phyloP scores from a whole-genome alignment of 2,329 filamentous ascomycete genomes.

The Myriangium duriaei region DNA sequence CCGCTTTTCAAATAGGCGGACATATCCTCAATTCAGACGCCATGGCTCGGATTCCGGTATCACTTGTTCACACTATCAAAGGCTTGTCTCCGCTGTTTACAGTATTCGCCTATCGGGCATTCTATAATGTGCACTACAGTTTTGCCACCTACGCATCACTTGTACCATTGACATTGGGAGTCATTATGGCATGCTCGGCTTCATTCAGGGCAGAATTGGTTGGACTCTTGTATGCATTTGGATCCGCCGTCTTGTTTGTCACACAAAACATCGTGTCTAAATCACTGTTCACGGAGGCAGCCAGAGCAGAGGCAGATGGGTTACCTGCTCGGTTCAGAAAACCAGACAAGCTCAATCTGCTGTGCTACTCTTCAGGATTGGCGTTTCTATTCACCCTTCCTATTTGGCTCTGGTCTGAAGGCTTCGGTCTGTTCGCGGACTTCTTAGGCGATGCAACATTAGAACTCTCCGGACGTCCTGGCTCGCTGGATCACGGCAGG shows the following conservation, averaged over 20 bases:
- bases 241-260: slow-evolving; percentile 89
- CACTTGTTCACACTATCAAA: slow-evolving; percentile 96
- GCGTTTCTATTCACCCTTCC: slow-evolving; percentile 80
- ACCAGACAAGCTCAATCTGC: slow-evolving; percentile 88
- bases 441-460: slow-evolving; percentile 72
- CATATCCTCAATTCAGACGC: slow-evolving; percentile 91
- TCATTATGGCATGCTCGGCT: slow-evolving; percentile 89
- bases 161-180: slow-evolving; percentile 79
- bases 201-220: slow-evolving; percentile 65
- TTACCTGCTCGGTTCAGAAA: slow-evolving; percentile 56
- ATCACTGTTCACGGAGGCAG: slow-evolving; percentile 89
- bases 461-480: slow-evolving; percentile 62
- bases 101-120: slow-evolving; percentile 77
- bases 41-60: slow-evolving; percentile 89
- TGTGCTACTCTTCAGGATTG: slow-evolving; percentile 92
- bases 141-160: slow-evolving; percentile 66
- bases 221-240: slow-evolving; percentile 78
- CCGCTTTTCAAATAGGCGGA: slow-evolving; percentile 82
- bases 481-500: slow-evolving; percentile 51
- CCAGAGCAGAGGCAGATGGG: slow-evolving; percentile 65
- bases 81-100: slow-evolving; percentile 92
- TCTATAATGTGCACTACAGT: slow-evolving; percentile 83
- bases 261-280: slow-evolving; percentile 99
- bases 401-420: slow-evolving; percentile 89
- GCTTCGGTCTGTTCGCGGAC: slow-evolving; percentile 62